Conservation (phyloP, 2,329 filamentous ascomycete genomes). For the Leptoxyphium fumago region DNA sequence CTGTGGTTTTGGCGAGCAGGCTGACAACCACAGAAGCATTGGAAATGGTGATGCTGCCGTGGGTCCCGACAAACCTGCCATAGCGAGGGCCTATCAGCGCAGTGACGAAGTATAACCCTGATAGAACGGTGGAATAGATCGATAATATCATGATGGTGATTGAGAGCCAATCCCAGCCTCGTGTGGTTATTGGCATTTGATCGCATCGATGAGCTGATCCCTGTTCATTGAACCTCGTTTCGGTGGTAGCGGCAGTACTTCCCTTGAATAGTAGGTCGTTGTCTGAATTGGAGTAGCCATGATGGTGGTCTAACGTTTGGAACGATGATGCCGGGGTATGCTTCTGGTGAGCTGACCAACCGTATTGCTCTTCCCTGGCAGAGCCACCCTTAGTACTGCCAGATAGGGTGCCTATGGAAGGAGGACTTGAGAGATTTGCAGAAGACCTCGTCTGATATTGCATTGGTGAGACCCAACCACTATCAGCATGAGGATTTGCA, state of each 20-base stretch:
- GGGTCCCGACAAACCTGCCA: constrained; percentile 40
- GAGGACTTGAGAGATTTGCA: neutral
- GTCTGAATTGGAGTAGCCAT: neutral
- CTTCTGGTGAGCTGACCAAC: neutral
- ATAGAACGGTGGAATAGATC: constrained; percentile 48
- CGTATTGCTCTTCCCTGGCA: neutral
- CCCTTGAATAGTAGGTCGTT: neutral
- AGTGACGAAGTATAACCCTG: constrained; percentile 50
- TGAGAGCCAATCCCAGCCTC: constrained; percentile 29
- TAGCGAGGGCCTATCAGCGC: constrained; percentile 50
- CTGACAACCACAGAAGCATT: constrained; percentile 55
- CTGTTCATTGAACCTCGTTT: neutral
- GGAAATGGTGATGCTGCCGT: constrained; percentile 40
- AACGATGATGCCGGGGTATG: neutral
- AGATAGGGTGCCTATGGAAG: neutral
- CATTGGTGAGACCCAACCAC: neutral
- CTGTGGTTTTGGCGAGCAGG: constrained; percentile 60
- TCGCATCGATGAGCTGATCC: neutral
- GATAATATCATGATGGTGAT: constrained; percentile 30
- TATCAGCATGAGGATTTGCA: neutral
- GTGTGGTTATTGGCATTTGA: neutral
- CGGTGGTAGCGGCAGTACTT: neutral
- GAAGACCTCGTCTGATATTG: neutral
- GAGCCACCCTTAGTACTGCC: neutral
- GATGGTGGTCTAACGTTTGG: neutral